phyloP scores from a whole-genome alignment of 2,329 filamentous ascomycete genomes.

The Neopestalotiopsis sp. region DNA sequence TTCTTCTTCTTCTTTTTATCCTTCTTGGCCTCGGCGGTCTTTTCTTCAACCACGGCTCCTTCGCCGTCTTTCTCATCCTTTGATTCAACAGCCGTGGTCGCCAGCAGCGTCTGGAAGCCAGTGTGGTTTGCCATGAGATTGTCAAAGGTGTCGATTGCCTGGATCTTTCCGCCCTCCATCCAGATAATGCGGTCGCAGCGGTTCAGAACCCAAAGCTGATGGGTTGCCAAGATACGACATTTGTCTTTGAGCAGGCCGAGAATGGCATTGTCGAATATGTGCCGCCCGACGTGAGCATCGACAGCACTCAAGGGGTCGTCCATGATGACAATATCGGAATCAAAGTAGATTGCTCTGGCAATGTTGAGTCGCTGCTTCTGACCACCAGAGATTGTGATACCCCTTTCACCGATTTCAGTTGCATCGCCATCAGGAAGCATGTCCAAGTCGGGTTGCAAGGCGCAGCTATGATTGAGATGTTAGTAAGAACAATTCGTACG shows the following conservation, averaged over 20 bases:
- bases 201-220: conserved; percentile 91
- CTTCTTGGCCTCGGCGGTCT: conserved; percentile 49
- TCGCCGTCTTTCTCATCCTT: conserved; percentile 61
- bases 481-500: conserved; percentile 4
- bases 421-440: conserved; percentile 89
- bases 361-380: conserved; percentile 97
- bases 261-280: conserved; percentile 94
- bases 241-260: conserved; percentile 87
- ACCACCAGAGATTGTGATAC: conserved; percentile 93
- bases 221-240: conserved; percentile 89
- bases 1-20: conserved; percentile 64
- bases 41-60: conserved; percentile 51
- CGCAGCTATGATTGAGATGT: conserved; percentile 62
- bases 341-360: conserved; percentile 77
- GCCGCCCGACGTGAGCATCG: conserved; percentile 72
- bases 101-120: conserved; percentile 85
- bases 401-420: conserved; percentile 94
- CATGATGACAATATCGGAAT: conserved; percentile 71
- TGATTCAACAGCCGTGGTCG: conserved; percentile 78
- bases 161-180: conserved; percentile 86
- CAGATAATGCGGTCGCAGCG: conserved; percentile 92
- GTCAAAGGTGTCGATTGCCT: conserved; percentile 86
- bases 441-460: conserved; percentile 82
- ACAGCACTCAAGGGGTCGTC: conserved; percentile 74
- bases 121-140: conserved; percentile 81